Evolutionary conservation across 192 early-diverging fungal genomes (phyloP), one percentile per base, ranked within the genome.

Genomic region (Backusella parvicylindrica): DNA sequence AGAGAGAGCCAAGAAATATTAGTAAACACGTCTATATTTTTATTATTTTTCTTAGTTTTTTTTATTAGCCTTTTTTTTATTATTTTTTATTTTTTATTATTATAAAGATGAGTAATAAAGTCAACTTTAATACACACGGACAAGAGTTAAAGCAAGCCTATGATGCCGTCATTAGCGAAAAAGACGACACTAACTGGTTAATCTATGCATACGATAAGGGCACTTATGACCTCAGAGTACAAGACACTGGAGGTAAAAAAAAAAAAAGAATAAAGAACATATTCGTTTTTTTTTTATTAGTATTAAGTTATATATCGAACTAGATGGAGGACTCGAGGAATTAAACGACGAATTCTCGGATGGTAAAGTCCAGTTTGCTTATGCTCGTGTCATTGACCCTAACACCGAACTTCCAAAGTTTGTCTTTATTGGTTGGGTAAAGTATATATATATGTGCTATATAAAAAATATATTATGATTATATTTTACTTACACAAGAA

Each of bases 301-400:
- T 50, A 21, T 1, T 2, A 53, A 41, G 37, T 47, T 63, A 9
- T n/a, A 33, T 49, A 31, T 37, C 1, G 8, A 38, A 37, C 37
- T 63, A 90, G 89, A 85, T 75, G 94, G 86, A 40, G 93, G 90
- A 1, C 87, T 97, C 7, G 95, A 96, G 30, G 93, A 96, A 73
- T 88, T 98, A 18, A 80, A 82, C n/a, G 97, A 98, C 2, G 96
- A 97, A 80, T 97, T 96, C 84, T 86, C 89, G 64, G 95, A 95
- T 72, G 89, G 91, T 50, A 95, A 95, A 78, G 92, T 96, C 53
- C 94, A 95, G 79, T 97, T 92, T 83, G 96, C 94, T 12, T 96
- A 95, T 86, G 90, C 82, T 3, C 85, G 90, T 18, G 91, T 96
- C n/a, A 80, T 83, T 41, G 97, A 98, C 81, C 95, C 93, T 15